These are phyloP conservation scores for Coprinopsis cinerea DNA, from an alignment of 768 basidiomycete species.

Conservation along the genomic window DNA sequence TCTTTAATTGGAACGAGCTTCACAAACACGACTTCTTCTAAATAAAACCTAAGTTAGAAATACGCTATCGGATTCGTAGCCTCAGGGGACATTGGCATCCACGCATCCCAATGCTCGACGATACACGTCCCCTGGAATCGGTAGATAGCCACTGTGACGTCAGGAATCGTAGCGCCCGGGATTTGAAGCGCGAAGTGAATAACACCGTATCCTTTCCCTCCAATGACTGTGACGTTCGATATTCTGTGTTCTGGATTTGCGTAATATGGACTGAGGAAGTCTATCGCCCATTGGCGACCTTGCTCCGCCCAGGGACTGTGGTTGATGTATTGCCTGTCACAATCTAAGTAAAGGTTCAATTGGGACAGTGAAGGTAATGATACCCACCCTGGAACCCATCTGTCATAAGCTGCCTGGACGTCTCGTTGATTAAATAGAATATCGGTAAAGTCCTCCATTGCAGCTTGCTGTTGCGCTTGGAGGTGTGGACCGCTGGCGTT, in stretches of 20 bases:
- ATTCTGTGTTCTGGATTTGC: background rate
- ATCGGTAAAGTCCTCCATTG: background rate
- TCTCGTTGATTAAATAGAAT: background rate
- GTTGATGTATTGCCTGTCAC: conserved; percentile 1
- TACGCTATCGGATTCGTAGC: conserved; percentile 7
- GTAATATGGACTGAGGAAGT: background rate
- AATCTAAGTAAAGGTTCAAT: too few species aligned
- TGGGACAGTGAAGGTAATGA: too few species aligned
- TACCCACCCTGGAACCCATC: conserved; percentile 1
- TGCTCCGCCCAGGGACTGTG: conserved; percentile 6
- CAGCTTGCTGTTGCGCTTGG: background rate
- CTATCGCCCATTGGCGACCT: conserved; percentile 6
- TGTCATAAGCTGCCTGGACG: background rate
- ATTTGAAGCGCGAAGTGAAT: conserved; percentile 1
- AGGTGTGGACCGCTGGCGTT: background rate
- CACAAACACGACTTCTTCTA: too few species aligned
- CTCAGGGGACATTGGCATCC: conserved; percentile 1
- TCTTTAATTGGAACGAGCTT: too few species aligned
- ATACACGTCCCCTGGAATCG: conserved; percentile 9
- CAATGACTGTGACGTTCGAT: conserved; percentile 1
- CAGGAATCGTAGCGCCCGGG: background rate
- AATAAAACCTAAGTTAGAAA: too few species aligned
- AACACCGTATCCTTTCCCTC: conserved; percentile 6
- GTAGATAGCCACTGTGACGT: conserved; percentile 2
- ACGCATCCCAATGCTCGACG: conserved; percentile 10